Conservation (phyloP, 208 protist species). For the Leptomonas seymouri region DNA sequence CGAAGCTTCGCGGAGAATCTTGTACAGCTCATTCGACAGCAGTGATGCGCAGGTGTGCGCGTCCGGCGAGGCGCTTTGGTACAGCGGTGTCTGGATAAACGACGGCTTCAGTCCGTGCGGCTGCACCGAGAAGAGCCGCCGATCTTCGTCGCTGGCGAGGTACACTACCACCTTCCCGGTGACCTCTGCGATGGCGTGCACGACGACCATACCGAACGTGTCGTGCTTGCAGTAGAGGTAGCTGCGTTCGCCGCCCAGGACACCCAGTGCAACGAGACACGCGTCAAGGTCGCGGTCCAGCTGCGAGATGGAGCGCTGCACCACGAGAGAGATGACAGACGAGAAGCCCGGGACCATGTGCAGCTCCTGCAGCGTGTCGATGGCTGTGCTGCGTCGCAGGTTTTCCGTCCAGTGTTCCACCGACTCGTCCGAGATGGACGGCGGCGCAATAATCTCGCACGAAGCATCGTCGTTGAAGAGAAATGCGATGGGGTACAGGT, state of each 20-base stretch:
- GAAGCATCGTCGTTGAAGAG: slow-evolving; percentile 90
- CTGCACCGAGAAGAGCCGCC: slow-evolving; percentile 67
- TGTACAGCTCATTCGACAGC: slow-evolving; percentile 60
- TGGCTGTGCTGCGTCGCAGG: slow-evolving; percentile 69
- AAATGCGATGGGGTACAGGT: slow-evolving; percentile 88
- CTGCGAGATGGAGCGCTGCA: slow-evolving; percentile 64
- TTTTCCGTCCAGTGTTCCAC: slow-evolving; percentile 53
- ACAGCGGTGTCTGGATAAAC: slow-evolving; percentile 82
- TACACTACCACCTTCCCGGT: slow-evolving; percentile 70
- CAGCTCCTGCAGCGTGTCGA: slow-evolving; percentile 80
- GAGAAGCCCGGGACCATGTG: slow-evolving; percentile 72
- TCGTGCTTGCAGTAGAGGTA: slow-evolving; percentile 82
- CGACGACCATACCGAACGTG: slow-evolving; percentile 82
- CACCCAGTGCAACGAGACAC: slow-evolving; percentile 72
- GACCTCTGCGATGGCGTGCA: slow-evolving; percentile 73
- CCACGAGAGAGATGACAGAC: slow-evolving; percentile 60
- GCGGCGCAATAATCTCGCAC: slow-evolving; percentile 79
- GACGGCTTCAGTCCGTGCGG: slow-evolving; percentile 70
- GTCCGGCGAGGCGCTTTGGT: slow-evolving; percentile 46
- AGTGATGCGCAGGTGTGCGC: slow-evolving; percentile 54
- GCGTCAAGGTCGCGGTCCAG: slow-evolving; percentile 71
- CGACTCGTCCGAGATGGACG: slow-evolving; percentile 52
- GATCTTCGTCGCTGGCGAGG: slow-evolving; percentile 74
- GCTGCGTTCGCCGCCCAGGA: slow-evolving; percentile 87
- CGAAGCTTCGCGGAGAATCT: slow-evolving; percentile 65